Base-by-base conservation (phyloP, 352 stramenopile species). In the Globisporangium cylindrosporum region DNA sequence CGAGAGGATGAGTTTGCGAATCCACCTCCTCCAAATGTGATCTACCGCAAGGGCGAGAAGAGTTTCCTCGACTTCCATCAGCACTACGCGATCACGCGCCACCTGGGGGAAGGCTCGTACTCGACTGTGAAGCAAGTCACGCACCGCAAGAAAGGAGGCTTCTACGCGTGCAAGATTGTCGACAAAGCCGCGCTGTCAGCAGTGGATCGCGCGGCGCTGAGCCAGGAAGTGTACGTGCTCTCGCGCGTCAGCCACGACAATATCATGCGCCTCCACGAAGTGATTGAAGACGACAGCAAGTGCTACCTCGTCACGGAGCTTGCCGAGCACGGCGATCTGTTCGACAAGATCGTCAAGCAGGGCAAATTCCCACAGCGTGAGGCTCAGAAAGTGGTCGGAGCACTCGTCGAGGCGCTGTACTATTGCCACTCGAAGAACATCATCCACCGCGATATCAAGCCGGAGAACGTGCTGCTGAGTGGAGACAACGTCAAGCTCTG, bases 251-350 rank as follows among this genome's bases (percentile, higher is more conserved):
- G 84, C 57, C 92, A 98, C 64, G 78, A 84, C 14, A 88, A 98
- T 78, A 92, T 98, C 71, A 97, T 97, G 86, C 76, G 79, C 9
- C 76, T 98, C 36, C 81, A 98, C 58, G 95, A 97, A 76, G 96
- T 98, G n/a, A 97, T 97, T 59, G 88, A 98, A 59, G 93, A 98
- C 70, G 87, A 94, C 53, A 81, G 92, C 67, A 91, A 98, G 71
- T 99, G 97, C 83, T 99, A 99, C 73, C 84, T 99, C 69, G 93
- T 99, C 22, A 98, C 98, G 59, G 97, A 99, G 73, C 81, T 98
- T 25, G 96, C 98, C 38, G 90, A 95, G 71, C 86, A 97, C 59
- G 94, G 95, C 29, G 88, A 95, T 62, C 66, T 94, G 22, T 95
- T 96, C 27, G 89, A 96, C 62, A 79, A 85, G n/a, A 92, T 96